Evolutionary conservation across 129 eudicot species (phyloP).

Genomic region (Ambrosia trifida): DNA sequence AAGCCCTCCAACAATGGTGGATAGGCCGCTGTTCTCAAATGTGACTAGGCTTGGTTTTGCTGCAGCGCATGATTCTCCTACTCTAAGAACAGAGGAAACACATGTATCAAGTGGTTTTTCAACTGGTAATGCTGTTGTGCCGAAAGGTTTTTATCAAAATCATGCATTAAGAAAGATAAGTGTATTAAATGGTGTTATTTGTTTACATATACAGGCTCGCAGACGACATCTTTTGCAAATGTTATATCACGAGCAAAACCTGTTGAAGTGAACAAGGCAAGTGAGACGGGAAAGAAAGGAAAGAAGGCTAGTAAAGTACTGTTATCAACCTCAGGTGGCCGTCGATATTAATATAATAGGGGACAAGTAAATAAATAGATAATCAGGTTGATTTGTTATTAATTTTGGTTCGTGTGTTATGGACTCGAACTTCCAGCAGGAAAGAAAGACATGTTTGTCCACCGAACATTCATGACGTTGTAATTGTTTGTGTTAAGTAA

Average conservation of each 20-base stretch:
- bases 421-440: not conserved
- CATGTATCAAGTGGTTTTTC: constrained; percentile 35
- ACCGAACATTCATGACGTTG: not conserved
- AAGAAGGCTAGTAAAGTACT: constrained; percentile 73
- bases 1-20: constrained; percentile 60
- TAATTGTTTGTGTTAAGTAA: not conserved
- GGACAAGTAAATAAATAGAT: not conserved
- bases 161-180: no score
- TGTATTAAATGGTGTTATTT: not conserved
- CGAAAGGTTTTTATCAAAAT: no score
- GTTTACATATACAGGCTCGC: constrained; percentile 28
- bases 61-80: constrained; percentile 74
- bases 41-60: constrained; percentile 97
- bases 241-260: constrained; percentile 63
- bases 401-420: not conserved
- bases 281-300: constrained; percentile 71
- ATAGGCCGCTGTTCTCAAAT: constrained; percentile 72
- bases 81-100: constrained; percentile 49
- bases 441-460: not conserved
- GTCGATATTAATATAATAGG: constrained; percentile 52
- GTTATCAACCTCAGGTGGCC: constrained; percentile 87
- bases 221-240: constrained; percentile 66
- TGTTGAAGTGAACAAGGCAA: constrained; percentile 46
- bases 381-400: not conserved
- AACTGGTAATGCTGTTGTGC: constrained; percentile 37